Evolutionary conservation across 1,139 yeast species (phyloP), one percentile per base, ranked within the genome.

Genomic region (Citeromyces siamensis): DNA sequence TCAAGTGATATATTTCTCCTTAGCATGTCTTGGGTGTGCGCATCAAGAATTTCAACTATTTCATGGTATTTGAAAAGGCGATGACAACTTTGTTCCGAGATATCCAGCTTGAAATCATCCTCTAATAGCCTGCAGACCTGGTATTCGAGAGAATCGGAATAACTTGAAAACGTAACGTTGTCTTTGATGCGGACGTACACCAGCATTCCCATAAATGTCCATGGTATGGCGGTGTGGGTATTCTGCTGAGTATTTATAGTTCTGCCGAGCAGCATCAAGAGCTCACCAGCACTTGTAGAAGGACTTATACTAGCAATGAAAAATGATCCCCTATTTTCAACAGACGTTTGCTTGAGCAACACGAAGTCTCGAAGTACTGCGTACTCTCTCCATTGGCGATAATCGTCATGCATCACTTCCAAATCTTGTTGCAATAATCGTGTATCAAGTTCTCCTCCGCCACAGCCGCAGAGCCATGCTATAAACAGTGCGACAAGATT

Each of bases 401-500:
- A 9, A 6, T 14, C 17, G 3, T 4, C 5, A 5, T 26, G 17
- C 12, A 7, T 6, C 5, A 8, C 6, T 12, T 6, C 17, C 6
- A 13, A 14, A 12, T 8, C 17, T 8, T 12, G 16, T 4, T 23
- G 14, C 14, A 23, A 8, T 4, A 23, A 4, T 17, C 8, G 6
- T 7, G 17, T n/a, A 5, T 14, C 12, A 9, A 26, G 17, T 3
- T n/a, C 16, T 26, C 12, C 16, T 7, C 16, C 16, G 16, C 17
- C 31, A 26, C 31, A 26, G 12, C 31, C 31, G 16, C 9, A 26
- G 16, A 26, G 31, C 31, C 31, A 26, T 6, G 16, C 12, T n/a
- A 26, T 17, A 26, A 26, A 26, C 3, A 26, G 31, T 13, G 31
- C 31, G 8, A 26, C 17, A 3, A 26, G n/a, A n/a, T 26, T 8